Conservation (phyloP, 495 filamentous ascomycete species). For the Tuber aestivum region DNA sequence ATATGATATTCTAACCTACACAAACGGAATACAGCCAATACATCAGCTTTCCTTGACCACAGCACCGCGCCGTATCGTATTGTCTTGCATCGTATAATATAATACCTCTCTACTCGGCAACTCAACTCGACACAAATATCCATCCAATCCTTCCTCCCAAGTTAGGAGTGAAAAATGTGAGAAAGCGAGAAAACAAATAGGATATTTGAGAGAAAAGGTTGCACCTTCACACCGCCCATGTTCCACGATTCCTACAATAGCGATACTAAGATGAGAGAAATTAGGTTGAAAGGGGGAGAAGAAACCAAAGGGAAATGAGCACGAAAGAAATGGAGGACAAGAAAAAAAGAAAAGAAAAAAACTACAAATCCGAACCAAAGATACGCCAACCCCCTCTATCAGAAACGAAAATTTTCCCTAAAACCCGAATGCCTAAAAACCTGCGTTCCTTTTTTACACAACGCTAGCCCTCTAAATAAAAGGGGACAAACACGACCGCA, state of each 20-base stretch:
- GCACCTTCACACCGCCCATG: background rate
- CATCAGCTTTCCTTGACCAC: background rate
- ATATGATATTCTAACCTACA: background rate
- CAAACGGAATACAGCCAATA: background rate
- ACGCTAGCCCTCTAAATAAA: background rate
- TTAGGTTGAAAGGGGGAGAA: background rate
- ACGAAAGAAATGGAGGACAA: background rate
- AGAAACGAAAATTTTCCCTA: background rate
- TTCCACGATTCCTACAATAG: background rate
- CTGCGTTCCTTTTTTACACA: background rate
- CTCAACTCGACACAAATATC: background rate
- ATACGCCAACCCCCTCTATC: constrained; percentile 2
- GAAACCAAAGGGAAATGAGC: background rate
- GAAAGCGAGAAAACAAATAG: background rate
- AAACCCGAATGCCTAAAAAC: background rate
- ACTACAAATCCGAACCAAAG: background rate
- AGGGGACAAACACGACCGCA: background rate
- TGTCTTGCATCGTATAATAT: background rate
- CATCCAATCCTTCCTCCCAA: background rate
- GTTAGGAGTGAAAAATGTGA: background rate
- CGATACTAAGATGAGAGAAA: background rate
- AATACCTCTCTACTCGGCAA: background rate
- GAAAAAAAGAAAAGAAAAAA: background rate
- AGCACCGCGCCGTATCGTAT: background rate
- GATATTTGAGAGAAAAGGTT: background rate